Evolutionary conservation across 2,329 filamentous ascomycete genomes (phyloP).

Genomic region (Fusarium virguliforme): DNA sequence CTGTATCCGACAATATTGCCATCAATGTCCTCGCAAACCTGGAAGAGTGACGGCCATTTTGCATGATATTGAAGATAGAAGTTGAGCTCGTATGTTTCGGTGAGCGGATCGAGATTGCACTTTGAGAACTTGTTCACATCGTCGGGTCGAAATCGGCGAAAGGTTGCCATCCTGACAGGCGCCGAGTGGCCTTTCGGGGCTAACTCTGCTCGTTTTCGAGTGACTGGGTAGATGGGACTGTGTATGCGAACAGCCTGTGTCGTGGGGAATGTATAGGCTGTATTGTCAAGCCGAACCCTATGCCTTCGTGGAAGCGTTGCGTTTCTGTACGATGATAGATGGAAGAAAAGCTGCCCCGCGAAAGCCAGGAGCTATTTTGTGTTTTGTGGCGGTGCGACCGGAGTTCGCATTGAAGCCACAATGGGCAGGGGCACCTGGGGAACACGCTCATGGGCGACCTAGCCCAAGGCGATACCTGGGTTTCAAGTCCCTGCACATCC

Average conservation of each 20-base stretch:
- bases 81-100: conserved; percentile 96
- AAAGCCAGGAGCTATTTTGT: conserved; percentile 21
- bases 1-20: conserved; percentile 97
- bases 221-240: background rate
- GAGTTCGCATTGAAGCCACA: conserved; percentile 33
- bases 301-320: background rate
- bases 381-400: conserved; percentile 35
- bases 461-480: background rate
- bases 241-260: background rate
- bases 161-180: conserved; percentile 63
- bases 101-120: conserved; percentile 95
- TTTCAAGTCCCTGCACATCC: conserved; percentile 11
- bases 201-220: background rate
- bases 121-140: conserved; percentile 93
- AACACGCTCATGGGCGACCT: background rate
- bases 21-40: conserved; percentile 87
- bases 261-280: background rate
- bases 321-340: background rate
- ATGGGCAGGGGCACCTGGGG: conserved; percentile 7
- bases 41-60: conserved; percentile 95
- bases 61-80: conserved; percentile 98
- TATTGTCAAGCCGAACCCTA: background rate
- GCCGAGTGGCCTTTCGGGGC: background rate
- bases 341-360: conserved; percentile 23
- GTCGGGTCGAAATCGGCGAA: conserved; percentile 86